These are phyloP conservation scores for Zostera marina DNA, from an alignment of 116 monocot species.

Conservation along the genomic window DNA sequence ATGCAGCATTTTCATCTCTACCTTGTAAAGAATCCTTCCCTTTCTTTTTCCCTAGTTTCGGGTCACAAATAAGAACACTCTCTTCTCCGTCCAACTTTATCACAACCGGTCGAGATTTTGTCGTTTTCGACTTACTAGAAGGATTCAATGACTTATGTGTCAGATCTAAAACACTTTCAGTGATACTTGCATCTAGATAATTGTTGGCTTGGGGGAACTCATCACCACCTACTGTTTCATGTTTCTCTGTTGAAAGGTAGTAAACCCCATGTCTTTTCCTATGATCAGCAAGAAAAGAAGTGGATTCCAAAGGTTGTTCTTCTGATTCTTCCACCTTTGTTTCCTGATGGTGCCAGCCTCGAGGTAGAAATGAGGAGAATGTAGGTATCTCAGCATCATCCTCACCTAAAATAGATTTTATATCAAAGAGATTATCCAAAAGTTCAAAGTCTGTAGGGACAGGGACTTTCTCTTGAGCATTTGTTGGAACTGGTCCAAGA, in stretches of 20 bases:
- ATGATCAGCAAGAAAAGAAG: constrained; percentile 59
- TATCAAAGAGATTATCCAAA: constrained; percentile 55
- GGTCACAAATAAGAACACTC: constrained; percentile 6
- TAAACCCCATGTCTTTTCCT: constrained; percentile 69
- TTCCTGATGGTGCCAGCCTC: constrained; percentile 8
- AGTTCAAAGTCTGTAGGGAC: constrained; percentile 57
- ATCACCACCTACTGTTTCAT: constrained; percentile 26
- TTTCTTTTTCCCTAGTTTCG: constrained; percentile 10
- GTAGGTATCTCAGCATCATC: constrained; percentile 14
- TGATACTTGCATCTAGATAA: constrained; percentile 12
- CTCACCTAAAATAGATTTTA: constrained; percentile 26
- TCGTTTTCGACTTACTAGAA: too few species aligned
- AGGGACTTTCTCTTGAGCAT: constrained; percentile 39
- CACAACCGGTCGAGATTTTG: constrained; percentile 56
- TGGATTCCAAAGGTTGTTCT: constrained; percentile 19
- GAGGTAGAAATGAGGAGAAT: constrained; percentile 30
- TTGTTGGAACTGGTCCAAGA: constrained; percentile 45
- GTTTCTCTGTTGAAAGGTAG: constrained; percentile 55
- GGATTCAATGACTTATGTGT: constrained; percentile 19
- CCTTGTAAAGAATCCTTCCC: constrained; percentile 42
- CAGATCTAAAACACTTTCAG: constrained; percentile 30
- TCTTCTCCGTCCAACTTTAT: constrained; percentile 70
- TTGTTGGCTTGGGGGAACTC: constrained; percentile 65
- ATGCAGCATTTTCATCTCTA: constrained; percentile 12
- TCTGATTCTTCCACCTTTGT: constrained; percentile 10